Evolutionary conservation across 495 filamentous ascomycete genomes (phyloP).

Genomic region (Sporormia fimetaria): DNA sequence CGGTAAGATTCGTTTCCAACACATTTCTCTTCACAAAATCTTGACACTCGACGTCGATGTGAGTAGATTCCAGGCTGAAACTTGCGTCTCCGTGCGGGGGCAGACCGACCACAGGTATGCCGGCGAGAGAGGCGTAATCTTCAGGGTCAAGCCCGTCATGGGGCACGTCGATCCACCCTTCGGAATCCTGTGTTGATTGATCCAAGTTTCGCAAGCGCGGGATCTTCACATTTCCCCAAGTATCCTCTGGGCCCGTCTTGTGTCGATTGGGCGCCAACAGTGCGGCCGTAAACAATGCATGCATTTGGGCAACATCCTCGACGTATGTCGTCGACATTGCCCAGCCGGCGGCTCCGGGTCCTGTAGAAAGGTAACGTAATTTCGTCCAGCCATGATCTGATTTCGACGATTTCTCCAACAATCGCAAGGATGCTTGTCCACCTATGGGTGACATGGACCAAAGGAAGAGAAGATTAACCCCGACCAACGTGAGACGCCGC

Average conservation of each 20-base stretch:
- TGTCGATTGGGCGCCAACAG: slow-evolving; percentile 10
- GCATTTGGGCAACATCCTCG: slow-evolving; percentile 3
- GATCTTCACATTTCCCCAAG: slow-evolving; percentile 26
- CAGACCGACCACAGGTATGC: slow-evolving; percentile 16
- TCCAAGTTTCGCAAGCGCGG: slow-evolving; percentile 15
- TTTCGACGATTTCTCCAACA: slow-evolving; percentile 4
- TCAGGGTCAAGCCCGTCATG: slow-evolving; percentile 1
- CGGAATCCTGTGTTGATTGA: not conserved
- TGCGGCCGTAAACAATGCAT: slow-evolving; percentile 10
- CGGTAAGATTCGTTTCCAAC: no score
- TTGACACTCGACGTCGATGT: slow-evolving; percentile 13
- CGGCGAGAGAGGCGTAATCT: slow-evolving; percentile 17
- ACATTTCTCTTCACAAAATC: no score
- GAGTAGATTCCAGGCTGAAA: slow-evolving; percentile 16
- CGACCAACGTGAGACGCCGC: slow-evolving; percentile 20
- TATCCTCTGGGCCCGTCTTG: slow-evolving; percentile 18
- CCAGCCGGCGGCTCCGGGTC: slow-evolving; percentile 12
- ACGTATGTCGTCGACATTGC: slow-evolving; percentile 3
- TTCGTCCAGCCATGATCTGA: slow-evolving; percentile 1
- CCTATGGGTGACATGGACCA: slow-evolving; percentile 25
- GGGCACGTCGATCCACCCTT: slow-evolving; percentile 18
- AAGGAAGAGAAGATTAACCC: slow-evolving; percentile 19
- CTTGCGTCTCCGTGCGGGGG: slow-evolving; percentile 2
- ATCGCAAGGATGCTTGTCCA: slow-evolving; percentile 24
- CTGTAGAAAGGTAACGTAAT: slow-evolving; percentile 21